Conservation (phyloP, 306 rosid species). For the Begonia peltatifolia region DNA sequence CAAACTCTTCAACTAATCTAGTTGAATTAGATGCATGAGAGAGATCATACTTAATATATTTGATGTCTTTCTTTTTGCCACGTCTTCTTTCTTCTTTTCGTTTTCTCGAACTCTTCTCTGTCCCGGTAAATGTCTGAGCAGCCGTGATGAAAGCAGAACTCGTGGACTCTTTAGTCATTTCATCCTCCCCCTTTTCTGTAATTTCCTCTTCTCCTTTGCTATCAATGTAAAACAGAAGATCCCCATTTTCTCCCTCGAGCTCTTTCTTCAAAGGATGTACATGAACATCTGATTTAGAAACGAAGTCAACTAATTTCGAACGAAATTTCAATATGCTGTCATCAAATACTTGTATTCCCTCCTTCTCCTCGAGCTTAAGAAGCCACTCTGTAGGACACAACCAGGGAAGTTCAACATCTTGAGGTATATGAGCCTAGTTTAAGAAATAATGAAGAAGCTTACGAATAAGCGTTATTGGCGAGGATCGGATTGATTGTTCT, state of each 20-base stretch:
- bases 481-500: constrained; percentile 29
- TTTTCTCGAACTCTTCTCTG: constrained; percentile 26
- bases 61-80: constrained; percentile 23
- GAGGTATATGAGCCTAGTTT: too few relatives aligned
- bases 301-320: constrained; percentile 21
- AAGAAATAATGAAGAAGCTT: constrained; percentile 14
- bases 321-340: constrained; percentile 24
- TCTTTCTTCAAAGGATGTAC: constrained; percentile 8
- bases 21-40: constrained; percentile 9
- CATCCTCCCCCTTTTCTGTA: constrained; percentile 16
- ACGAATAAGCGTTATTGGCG: constrained; percentile 48
- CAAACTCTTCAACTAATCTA: constrained; percentile 15
- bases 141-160: constrained; percentile 42
- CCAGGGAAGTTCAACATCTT: not conserved
- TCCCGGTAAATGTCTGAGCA: constrained; percentile 32
- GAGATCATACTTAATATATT: constrained; percentile 39
- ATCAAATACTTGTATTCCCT: constrained; percentile 47
- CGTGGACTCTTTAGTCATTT: constrained; percentile 15
- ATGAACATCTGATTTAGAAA: constrained; percentile 13
- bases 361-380: constrained; percentile 44
- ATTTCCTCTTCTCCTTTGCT: constrained; percentile 25
- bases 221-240: constrained; percentile 40
- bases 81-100: constrained; percentile 24
- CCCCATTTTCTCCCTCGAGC: constrained; percentile 30
- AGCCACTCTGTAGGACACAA: constrained; percentile 47